Conservation (phyloP, 2,329 filamentous ascomycete genomes). For the Ophiostoma sp. region DNA sequence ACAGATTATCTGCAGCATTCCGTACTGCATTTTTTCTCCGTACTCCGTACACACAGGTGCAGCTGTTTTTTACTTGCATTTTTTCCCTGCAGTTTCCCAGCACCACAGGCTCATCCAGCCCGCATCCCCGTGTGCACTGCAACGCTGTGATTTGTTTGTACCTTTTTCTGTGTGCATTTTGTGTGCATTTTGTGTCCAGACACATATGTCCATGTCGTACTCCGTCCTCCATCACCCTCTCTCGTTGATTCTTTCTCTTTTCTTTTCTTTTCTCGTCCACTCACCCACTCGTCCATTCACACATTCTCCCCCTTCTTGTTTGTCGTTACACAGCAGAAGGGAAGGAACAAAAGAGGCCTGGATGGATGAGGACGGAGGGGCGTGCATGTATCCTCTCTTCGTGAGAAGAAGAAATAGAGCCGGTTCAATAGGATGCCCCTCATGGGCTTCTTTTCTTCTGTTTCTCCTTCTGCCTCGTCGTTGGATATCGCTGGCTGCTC, state of each 20-base stretch:
- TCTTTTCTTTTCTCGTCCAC: neutral
- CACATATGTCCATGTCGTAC: neutral
- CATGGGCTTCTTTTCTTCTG: neutral
- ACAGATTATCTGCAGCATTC: neutral
- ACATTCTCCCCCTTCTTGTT: neutral
- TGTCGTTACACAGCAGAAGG: constrained; percentile 7
- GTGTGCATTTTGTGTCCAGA: neutral
- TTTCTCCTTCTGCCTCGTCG: neutral
- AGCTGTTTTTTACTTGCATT: neutral
- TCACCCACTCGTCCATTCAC: neutral
- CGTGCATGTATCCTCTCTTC: neutral
- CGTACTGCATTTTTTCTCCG: neutral
- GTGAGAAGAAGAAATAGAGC: neutral
- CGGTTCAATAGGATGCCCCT: neutral
- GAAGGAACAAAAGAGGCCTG: neutral
- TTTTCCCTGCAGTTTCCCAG: neutral
- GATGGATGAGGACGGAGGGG: neutral
- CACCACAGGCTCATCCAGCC: neutral
- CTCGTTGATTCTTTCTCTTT: neutral
- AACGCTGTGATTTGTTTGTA: constrained; percentile 7
- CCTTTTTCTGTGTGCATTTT: neutral
- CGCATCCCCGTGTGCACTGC: neutral
- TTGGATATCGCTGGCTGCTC: neutral
- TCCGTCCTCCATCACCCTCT: neutral
- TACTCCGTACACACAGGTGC: neutral